A percentile compares a stretch with the other conserved stretches of the same genome.
These are phyloP conservation scores for Naganishia onofrii DNA, from an alignment of 768 basidiomycete species.

Conservation along the genomic window DNA sequence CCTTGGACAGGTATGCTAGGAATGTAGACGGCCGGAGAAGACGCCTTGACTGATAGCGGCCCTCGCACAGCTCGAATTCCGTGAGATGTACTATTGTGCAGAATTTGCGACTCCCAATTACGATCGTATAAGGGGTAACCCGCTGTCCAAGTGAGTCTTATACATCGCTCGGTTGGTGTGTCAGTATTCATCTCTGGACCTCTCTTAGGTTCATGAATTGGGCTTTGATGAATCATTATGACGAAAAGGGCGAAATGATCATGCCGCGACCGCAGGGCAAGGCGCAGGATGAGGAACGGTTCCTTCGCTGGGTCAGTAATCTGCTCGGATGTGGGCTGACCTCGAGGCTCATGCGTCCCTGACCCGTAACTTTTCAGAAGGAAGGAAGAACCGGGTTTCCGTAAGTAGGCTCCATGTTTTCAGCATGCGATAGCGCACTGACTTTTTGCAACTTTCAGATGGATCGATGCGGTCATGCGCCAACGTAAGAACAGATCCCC, in stretches of 20 bases:
- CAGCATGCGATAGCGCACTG: neutral
- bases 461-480: conserved; percentile 53
- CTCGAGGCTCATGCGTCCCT: neutral
- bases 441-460: conserved; percentile 28
- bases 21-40: too few relatives aligned
- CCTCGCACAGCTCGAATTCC: conserved; percentile 49
- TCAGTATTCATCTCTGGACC: neutral
- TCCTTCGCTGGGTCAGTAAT: conserved; percentile 42
- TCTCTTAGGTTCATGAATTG: conserved; percentile 48
- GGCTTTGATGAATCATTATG: conserved; percentile 52
- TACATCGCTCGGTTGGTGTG: neutral
- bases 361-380: conserved; percentile 33
- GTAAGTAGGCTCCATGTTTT: conserved; percentile 35
- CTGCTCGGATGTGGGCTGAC: neutral
- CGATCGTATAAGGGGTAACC: conserved; percentile 51
- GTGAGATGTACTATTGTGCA: conserved; percentile 53
- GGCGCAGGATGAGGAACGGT: conserved; percentile 41
- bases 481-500: conserved; percentile 32
- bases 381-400: conserved; percentile 52
- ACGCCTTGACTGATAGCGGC: conserved; percentile 23
- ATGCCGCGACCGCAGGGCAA: conserved; percentile 43
- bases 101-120: conserved; percentile 50
- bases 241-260: conserved; percentile 45
- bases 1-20: conserved; percentile 44
- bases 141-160: conserved; percentile 44